Percentiles rank a stretch among this genome's conserved stretches.
phyloP scores from a whole-genome alignment of 2,329 filamentous ascomycete species.

The Talaromyces sp. region DNA sequence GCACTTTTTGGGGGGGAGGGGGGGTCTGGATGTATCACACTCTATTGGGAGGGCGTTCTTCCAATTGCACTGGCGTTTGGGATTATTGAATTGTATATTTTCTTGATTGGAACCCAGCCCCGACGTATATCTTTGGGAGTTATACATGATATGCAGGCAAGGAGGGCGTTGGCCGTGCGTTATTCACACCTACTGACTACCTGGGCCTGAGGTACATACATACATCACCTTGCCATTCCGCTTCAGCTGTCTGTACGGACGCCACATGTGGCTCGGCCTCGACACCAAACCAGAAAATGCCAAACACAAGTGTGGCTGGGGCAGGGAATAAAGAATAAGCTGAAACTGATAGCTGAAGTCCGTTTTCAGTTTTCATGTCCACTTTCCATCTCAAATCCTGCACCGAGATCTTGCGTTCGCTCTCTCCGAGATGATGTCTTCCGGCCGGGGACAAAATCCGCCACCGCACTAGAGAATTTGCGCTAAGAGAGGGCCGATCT shows the following conservation, averaged over 20 bases:
- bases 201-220: neutral
- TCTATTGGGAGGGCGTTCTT: neutral
- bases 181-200: neutral
- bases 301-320: neutral
- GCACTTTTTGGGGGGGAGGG: neutral
- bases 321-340: neutral
- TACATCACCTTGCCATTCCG: neutral
- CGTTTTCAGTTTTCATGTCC: neutral
- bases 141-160: neutral
- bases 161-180: neutral
- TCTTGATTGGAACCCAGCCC: neutral
- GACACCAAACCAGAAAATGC: neutral
- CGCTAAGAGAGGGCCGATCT: neutral
- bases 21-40: neutral
- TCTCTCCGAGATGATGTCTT: neutral
- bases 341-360: neutral
- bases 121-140: neutral
- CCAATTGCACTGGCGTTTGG: neutral
- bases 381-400: neutral
- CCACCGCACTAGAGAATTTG: neutral
- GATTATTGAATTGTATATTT: neutral
- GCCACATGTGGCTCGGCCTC: slow-evolving; percentile 27
- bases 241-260: slow-evolving; percentile 17
- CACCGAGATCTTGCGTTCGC: too few relatives aligned
- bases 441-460: neutral